Conservation (phyloP, 1,284 basidiomycete species). For the Neolentinus lepideus region DNA sequence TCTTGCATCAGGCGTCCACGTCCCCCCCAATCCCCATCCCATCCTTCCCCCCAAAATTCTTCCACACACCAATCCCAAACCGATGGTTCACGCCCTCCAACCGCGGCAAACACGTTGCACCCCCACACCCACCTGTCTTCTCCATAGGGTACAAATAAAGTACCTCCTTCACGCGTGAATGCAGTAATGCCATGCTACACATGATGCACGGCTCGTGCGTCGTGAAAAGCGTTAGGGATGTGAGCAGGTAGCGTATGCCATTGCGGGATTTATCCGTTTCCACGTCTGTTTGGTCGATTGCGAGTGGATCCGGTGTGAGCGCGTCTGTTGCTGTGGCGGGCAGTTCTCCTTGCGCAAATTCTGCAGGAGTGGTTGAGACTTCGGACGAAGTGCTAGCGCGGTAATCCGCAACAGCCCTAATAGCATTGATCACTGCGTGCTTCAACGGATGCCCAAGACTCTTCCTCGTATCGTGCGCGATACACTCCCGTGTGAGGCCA, state of each 20-base stretch:
- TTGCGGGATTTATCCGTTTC: conserved; percentile 26
- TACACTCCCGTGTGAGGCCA: conserved; percentile 29
- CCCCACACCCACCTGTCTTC: conserved; percentile 71
- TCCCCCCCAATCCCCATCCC: neutral
- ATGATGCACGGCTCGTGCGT: conserved; percentile 95
- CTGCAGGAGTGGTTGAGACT: neutral
- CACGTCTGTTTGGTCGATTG: neutral
- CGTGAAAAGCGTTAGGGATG: conserved; percentile 73
- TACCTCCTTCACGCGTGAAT: conserved; percentile 84
- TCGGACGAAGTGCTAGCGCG: conserved; percentile 26
- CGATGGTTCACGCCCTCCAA: conserved; percentile 81
- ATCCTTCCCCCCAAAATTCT: conserved; percentile 12
- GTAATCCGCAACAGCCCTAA: conserved; percentile 60
- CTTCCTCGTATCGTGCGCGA: conserved; percentile 63
- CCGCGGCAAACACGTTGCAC: conserved; percentile 61
- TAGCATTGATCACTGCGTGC: conserved; percentile 75
- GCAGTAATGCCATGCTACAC: conserved; percentile 91
- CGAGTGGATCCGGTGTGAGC: neutral
- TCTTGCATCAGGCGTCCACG: conserved; percentile 1
- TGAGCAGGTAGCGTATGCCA: conserved; percentile 81
- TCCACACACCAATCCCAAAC: conserved; percentile 65
- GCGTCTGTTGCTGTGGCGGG: conserved; percentile 9
- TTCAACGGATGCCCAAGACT: conserved; percentile 70
- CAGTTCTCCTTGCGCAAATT: conserved; percentile 9
- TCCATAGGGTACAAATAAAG: conserved; percentile 69